These are phyloP conservation scores for Saccharata proteae DNA, from an alignment of 2,329 filamentous ascomycete genomes.

Conservation along the genomic window DNA sequence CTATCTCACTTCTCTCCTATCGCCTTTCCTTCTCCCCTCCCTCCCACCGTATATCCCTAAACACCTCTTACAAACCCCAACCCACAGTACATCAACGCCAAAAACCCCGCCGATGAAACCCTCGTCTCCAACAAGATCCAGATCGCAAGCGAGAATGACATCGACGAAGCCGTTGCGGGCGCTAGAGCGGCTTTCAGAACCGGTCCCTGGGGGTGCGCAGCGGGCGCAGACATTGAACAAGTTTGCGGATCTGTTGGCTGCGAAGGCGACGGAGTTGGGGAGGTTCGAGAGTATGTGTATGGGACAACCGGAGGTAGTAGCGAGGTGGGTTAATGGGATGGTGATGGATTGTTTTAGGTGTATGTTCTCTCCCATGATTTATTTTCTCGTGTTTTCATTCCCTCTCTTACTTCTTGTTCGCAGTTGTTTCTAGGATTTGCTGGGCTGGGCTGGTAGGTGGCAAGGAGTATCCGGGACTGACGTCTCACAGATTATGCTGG, in stretches of 20 bases:
- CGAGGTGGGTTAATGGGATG: too few species aligned
- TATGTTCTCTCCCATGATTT: slow-evolving; percentile 8
- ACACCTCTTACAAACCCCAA: background rate
- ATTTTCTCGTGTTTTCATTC: too few species aligned
- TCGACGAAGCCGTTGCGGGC: slow-evolving; percentile 17
- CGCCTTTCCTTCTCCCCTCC: too few species aligned
- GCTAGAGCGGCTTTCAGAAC: slow-evolving; percentile 15
- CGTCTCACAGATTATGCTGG: slow-evolving; percentile 11
- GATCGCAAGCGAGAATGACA: slow-evolving; percentile 14
- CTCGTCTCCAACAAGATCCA: slow-evolving; percentile 15
- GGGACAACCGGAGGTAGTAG: slow-evolving; percentile 12
- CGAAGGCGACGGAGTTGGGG: slow-evolving; percentile 11
- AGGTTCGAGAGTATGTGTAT: slow-evolving; percentile 12
- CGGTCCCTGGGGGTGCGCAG: slow-evolving; percentile 14
- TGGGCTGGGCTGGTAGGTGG: background rate
- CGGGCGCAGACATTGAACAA: slow-evolving; percentile 16
- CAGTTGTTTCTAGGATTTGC: background rate
- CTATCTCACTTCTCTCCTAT: too few species aligned
- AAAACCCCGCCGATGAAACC: slow-evolving; percentile 16
- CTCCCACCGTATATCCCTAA: background rate
- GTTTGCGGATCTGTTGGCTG: slow-evolving; percentile 11
- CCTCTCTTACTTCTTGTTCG: background rate
- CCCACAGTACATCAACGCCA: slow-evolving; percentile 16
- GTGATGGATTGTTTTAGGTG: too few species aligned
- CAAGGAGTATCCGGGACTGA: background rate